Evolutionary conservation across 768 basidiomycete genomes (phyloP).

Genomic region (Myochromella boudieri): DNA sequence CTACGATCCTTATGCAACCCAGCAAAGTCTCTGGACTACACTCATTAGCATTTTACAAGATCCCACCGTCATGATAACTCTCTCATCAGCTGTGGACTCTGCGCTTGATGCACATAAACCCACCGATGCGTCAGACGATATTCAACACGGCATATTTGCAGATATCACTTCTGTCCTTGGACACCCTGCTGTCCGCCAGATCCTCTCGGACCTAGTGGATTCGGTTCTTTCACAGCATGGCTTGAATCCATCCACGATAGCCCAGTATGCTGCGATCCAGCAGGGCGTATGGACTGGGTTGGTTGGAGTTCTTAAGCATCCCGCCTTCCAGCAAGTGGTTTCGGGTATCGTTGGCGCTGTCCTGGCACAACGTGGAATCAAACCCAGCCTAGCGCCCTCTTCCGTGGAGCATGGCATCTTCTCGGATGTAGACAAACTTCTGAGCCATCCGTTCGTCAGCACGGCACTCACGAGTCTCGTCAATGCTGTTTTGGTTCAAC

Average conservation of each 20-base stretch:
- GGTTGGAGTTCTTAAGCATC: neutral
- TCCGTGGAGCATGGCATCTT: neutral
- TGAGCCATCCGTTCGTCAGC: neutral
- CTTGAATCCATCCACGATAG: neutral
- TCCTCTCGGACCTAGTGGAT: neutral
- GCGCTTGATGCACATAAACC: neutral
- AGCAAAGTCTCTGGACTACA: neutral
- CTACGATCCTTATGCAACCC: neutral
- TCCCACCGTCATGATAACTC: too few species aligned
- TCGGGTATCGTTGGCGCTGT: neutral
- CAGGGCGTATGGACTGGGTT: conserved; percentile 1
- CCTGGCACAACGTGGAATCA: conserved; percentile 2
- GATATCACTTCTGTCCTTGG: neutral
- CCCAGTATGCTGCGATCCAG: neutral
- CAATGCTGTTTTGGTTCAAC: neutral
- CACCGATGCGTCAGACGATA: neutral
- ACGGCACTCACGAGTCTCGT: neutral
- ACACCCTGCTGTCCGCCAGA: neutral
- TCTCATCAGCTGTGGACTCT: neutral
- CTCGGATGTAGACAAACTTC: neutral
- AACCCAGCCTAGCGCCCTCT: neutral
- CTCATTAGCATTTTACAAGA: neutral
- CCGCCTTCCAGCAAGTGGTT: conserved; percentile 5
- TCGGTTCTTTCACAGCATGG: neutral
- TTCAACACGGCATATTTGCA: neutral